Evolutionary conservation across 345 rosid species (phyloP), one percentile per base, ranked within the genome.

Genomic region (Odontarrhena argentea): DNA sequence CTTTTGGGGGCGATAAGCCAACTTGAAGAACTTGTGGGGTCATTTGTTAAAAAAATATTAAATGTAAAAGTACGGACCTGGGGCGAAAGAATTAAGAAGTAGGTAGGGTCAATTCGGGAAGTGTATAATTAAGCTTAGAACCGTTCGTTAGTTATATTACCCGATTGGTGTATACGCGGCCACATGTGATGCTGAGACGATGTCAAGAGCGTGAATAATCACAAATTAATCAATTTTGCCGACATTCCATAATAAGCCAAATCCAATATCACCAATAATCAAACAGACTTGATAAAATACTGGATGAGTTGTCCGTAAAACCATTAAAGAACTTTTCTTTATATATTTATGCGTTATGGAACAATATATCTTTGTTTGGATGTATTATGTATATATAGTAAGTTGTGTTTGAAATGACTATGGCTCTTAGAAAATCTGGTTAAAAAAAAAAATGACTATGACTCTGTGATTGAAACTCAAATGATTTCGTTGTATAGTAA

Each of bases 151-250:
- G 18, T 63, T 6, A 46, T 18, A 63, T 30, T 15, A 71, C n/a
- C 13, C 6, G 18, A 18, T 63, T 24, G 15, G 59, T 32, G 30
- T 56, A n/a, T 55, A 63, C 70, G 70, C 52, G 70, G 59, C 65
- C 30, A 55, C 65, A 47, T 65, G 70, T 71, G 65, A 30, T 37
- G 18, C 6, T 22, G 48, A 46, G 36, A 56, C 14, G 5, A 18
- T 47, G 26, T 0, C 14, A 40, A 32, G 56, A 36, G 15, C 10
- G 18, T 12, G 43, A 71, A 28, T 24, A 40, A 1, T 18, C 22
- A 44, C 40, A 3, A 32, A 55, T 55, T 38, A 26, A 56, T 62
- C 58, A 55, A 38, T 2, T 57, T 51, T 71, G 70, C 70, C 76
- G 76, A 71, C 75, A 55, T 32, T 3, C 5, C 3, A 28, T 2